These are phyloP conservation scores for Euphorbia lathyris DNA, from an alignment of 345 rosid genomes.

Conservation along the genomic window DNA sequence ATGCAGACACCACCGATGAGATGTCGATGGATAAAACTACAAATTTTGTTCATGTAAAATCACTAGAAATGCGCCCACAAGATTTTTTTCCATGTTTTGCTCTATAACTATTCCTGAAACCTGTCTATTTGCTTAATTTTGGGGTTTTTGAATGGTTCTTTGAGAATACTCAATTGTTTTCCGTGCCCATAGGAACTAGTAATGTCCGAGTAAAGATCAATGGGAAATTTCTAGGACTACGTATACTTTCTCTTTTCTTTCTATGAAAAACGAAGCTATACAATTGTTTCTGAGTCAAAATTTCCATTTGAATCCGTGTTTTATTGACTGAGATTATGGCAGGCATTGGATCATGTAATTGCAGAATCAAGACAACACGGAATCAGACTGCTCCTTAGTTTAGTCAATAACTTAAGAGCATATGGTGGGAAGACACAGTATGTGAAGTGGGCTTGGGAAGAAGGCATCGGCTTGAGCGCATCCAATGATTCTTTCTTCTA, in stretches of 20 bases:
- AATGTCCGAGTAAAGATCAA: background rate
- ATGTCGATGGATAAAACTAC: background rate
- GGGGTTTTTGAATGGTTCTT: no score
- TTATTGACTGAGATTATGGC: slow-evolving; percentile 28
- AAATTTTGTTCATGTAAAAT: background rate
- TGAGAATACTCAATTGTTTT: no score
- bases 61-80: background rate
- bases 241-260: no score
- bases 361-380: slow-evolving; percentile 74
- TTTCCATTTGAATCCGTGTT: background rate
- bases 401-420: slow-evolving; percentile 82
- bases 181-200: no score
- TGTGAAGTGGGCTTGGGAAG: slow-evolving; percentile 98
- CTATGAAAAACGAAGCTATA: no score
- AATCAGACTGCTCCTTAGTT: slow-evolving; percentile 73
- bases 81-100: no score
- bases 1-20: background rate
- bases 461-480: slow-evolving; percentile 87
- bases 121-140: no score
- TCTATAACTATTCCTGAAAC: no score
- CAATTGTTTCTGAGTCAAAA: background rate
- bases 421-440: slow-evolving; percentile 96
- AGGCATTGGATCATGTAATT: slow-evolving; percentile 94
- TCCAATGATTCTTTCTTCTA: slow-evolving; percentile 95
- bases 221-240: background rate